These are phyloP conservation scores for Ambispora gerdemannii DNA, from an alignment of 192 early-diverging fungal species.

Conservation along the genomic window DNA sequence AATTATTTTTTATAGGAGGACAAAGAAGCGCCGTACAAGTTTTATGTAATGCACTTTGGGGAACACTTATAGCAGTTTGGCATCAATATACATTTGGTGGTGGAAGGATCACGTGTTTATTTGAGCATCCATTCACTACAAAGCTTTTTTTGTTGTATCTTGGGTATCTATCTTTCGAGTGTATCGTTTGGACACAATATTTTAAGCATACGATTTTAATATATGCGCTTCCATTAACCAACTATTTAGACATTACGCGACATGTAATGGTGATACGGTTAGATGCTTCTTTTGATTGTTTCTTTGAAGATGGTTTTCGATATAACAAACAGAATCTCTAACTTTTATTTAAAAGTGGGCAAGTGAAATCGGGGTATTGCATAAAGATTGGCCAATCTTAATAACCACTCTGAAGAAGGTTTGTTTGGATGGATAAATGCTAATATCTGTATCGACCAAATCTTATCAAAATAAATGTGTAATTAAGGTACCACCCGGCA, in stretches of 20 bases:
- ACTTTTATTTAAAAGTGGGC: conserved; percentile 73
- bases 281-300: not conserved
- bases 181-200: not conserved
- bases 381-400: conserved; percentile 66
- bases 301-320: not conserved
- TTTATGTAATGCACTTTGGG: conserved; percentile 48
- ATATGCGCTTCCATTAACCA: not conserved
- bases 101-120: conserved; percentile 33
- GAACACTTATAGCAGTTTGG: conserved; percentile 38
- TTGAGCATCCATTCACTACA: conserved; percentile 35
- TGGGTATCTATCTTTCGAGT: conserved; percentile 33
- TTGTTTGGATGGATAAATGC: too few species aligned
- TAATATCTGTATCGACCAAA: too few species aligned
- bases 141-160: conserved; percentile 47
- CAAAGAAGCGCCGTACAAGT: conserved; percentile 51
- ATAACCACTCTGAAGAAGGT: conserved; percentile 66
- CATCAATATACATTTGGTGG: conserved; percentile 47
- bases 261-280: conserved; percentile 61
- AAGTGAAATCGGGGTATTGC: conserved; percentile 84
- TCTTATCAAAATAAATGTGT: not conserved
- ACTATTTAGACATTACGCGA: conserved; percentile 47
- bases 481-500: conserved; percentile 84
- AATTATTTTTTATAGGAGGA: conserved; percentile 44
- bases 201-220: not conserved
- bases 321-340: too few species aligned